Evolutionary conservation across 106 monocot genomes (phyloP), one percentile per base, ranked within the genome.

Genomic region (Vanilla planifolia): DNA sequence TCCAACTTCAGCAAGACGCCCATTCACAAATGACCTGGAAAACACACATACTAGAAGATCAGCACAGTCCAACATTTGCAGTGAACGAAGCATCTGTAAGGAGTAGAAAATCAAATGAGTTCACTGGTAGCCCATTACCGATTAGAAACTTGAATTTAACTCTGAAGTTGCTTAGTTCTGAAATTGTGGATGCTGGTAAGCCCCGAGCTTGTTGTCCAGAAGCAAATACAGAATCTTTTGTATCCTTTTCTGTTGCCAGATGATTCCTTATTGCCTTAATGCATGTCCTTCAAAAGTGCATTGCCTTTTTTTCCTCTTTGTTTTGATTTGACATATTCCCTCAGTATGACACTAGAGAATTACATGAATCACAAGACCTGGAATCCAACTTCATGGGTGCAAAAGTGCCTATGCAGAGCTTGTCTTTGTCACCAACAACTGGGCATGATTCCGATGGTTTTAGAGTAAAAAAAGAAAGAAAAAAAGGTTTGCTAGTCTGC

Each of bases 1-100:
- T 24, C 35, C 36, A 33, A 10, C 51, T 60, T 25, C 25, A 70
- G 26, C 70, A 68, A 11, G 34, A 55, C 43, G 14, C 33, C n/a
- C 55, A 56, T 70, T 56, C 66, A 52, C 33, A 37, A 30, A 35
- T 50, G 19, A 48, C 27, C 25, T 73, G 69, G 11, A 40, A 44
- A 39, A 43, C 48, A 28, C 35, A 50, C 6, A 33, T 55, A 32
- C 36, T 25, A 6, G 73, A 71, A 80, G 73, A 78, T 80, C 42
- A 65, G 34, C 62, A 67, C 37, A 90, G 83, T 56, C 95, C 90
- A 71, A 84, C 78, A 57, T 61, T 90, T 68, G 89, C 85, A 28
- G 51, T 57, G 34, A 71, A 79, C 72, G 55, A 14, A 20, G 60
- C 73, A 57, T 45, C 75, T 71, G 65, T 70, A 35, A 27, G 24